phyloP scores from a whole-genome alignment of 495 filamentous ascomycete genomes.

The Talaromyces borbonicus region DNA sequence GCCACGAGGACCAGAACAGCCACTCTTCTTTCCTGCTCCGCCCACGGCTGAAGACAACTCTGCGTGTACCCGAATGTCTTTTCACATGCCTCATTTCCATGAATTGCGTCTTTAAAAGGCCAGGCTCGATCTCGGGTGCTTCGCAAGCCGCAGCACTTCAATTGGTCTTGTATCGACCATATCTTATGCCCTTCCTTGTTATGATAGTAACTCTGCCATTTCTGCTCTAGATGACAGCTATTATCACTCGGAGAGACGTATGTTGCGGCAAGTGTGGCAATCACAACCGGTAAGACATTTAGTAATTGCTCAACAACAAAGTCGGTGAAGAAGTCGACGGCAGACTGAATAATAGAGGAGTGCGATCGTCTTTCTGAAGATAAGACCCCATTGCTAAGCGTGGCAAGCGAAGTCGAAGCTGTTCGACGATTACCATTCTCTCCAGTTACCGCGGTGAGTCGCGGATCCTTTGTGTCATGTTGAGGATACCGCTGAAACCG shows the following conservation, averaged over 20 bases:
- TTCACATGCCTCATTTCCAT: slow-evolving; percentile 24
- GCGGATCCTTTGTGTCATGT: neutral
- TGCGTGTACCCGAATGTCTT: slow-evolving; percentile 17
- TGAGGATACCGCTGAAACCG: neutral
- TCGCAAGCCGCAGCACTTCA: slow-evolving; percentile 56
- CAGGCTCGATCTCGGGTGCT: slow-evolving; percentile 45
- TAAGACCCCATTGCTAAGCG: neutral
- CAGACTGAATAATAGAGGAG: neutral
- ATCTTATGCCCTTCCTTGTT: slow-evolving; percentile 41
- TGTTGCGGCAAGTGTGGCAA: slow-evolving; percentile 48
- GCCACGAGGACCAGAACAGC: slow-evolving; percentile 23
- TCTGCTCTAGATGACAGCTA: slow-evolving; percentile 39
- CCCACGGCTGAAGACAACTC: slow-evolving; percentile 22
- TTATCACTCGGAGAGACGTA: slow-evolving; percentile 40
- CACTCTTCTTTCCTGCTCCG: slow-evolving; percentile 11
- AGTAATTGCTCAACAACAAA: slow-evolving; percentile 21
- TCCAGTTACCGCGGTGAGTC: neutral
- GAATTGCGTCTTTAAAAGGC: slow-evolving; percentile 39
- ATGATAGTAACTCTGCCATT: slow-evolving; percentile 43
- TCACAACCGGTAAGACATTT: slow-evolving; percentile 37
- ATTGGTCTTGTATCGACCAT: slow-evolving; percentile 49
- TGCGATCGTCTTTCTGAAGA: neutral
- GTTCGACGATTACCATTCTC: neutral
- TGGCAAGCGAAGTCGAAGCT: neutral
- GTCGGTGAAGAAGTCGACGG: slow-evolving; percentile 3